phyloP scores from a whole-genome alignment of 2,329 filamentous ascomycete species.

The Alternaria triticimaculans region DNA sequence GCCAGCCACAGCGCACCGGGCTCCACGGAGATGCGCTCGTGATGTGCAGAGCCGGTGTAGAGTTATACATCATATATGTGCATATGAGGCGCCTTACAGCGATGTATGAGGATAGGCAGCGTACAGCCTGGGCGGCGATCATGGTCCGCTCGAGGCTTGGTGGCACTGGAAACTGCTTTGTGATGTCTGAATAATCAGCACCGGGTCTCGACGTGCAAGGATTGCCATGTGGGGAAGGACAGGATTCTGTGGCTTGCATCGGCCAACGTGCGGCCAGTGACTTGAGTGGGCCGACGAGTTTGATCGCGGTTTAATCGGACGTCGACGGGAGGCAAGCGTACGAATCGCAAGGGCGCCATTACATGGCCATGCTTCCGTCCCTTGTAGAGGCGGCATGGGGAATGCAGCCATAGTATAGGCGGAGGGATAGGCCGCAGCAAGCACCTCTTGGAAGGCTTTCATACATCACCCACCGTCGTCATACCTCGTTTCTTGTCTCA shows the following conservation, averaged over 20 bases:
- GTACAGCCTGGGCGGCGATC: not conserved
- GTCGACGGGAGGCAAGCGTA: constrained; percentile 9
- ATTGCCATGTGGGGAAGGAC: constrained; percentile 32
- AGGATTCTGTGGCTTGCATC: constrained; percentile 9
- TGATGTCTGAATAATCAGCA: constrained; percentile 42
- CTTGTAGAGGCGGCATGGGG: constrained; percentile 14
- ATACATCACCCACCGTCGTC: constrained; percentile 16
- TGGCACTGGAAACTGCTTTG: constrained; percentile 29
- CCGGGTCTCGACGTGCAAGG: constrained; percentile 18
- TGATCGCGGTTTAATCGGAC: constrained; percentile 15
- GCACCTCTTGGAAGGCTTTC: constrained; percentile 7
- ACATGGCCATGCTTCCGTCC: constrained; percentile 24
- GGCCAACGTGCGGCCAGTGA: constrained; percentile 19
- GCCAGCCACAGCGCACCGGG: not conserved
- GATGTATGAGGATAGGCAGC: not conserved
- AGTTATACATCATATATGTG: not conserved
- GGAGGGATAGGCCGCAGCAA: constrained; percentile 8
- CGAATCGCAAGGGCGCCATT: constrained; percentile 34
- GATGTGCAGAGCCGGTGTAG: constrained; percentile 1
- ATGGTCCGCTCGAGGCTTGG: not conserved
- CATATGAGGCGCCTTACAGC: not conserved
- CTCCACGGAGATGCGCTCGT: not conserved
- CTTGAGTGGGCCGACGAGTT: not conserved
- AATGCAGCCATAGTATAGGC: constrained; percentile 3
- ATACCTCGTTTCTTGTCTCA: constrained; percentile 10